These are phyloP conservation scores for Cytospora schulzeri DNA, from an alignment of 2,329 filamentous ascomycete genomes.

Conservation along the genomic window DNA sequence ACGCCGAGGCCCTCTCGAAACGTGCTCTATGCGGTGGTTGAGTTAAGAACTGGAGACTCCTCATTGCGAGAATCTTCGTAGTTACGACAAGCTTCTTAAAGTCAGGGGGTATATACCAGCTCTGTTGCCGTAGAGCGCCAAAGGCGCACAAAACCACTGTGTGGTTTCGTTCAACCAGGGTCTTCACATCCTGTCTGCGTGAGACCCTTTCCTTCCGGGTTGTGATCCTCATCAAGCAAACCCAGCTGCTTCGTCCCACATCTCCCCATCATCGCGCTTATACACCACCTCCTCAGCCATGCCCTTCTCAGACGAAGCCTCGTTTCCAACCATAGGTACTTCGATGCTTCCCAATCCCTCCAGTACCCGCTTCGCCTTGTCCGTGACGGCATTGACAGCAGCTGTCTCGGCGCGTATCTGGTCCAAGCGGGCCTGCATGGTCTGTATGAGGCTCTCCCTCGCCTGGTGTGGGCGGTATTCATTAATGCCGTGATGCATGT, in stretches of 20 bases:
- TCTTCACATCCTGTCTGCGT: neutral
- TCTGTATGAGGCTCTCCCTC: conserved; percentile 78
- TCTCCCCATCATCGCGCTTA: conserved; percentile 2
- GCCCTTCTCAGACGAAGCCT: neutral
- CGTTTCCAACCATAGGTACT: conserved; percentile 29
- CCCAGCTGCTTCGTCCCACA: conserved; percentile 14
- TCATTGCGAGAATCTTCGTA: neutral
- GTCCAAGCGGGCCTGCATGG: conserved; percentile 85
- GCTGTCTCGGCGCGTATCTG: conserved; percentile 72
- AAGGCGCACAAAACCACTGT: neutral
- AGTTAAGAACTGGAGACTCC: neutral
- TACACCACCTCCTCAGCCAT: neutral
- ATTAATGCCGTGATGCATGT: conserved; percentile 91
- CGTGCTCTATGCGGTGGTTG: neutral
- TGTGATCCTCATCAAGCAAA: neutral
- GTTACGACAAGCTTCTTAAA: neutral
- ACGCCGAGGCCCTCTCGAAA: neutral
- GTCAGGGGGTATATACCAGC: conserved; percentile 16
- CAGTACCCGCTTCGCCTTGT: conserved; percentile 73
- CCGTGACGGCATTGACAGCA: conserved; percentile 65
- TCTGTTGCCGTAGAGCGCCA: neutral
- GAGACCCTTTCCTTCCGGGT: neutral
- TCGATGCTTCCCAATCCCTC: conserved; percentile 64
- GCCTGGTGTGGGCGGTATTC: conserved; percentile 94
- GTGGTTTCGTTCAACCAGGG: neutral